These are phyloP conservation scores for Pseudomassariella vexata DNA, from an alignment of 2,329 filamentous ascomycete species.

Conservation along the genomic window DNA sequence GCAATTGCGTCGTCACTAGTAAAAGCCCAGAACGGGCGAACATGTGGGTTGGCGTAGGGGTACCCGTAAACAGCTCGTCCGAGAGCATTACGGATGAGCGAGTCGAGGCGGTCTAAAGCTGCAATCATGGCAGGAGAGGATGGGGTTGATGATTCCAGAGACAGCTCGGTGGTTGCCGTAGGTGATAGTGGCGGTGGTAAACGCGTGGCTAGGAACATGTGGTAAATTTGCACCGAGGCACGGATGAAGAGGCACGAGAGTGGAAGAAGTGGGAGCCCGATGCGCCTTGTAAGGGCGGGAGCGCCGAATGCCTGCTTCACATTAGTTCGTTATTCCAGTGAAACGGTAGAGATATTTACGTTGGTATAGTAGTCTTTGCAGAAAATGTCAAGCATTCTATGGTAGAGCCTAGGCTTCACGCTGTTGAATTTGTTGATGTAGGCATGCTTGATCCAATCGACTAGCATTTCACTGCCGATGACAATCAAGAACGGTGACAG, in stretches of 20 bases:
- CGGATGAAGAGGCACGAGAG: conserved; percentile 93
- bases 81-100: conserved; percentile 69
- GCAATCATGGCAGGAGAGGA: conserved; percentile 71
- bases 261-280: conserved; percentile 87
- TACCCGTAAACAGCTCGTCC: conserved; percentile 66
- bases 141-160: conserved; percentile 55
- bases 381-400: conserved; percentile 83
- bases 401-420: conserved; percentile 84
- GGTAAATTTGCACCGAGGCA: conserved; percentile 90
- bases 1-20: conserved; percentile 70
- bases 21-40: conserved; percentile 46
- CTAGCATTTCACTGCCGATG: conserved; percentile 90
- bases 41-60: conserved; percentile 33
- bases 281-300: conserved; percentile 80
- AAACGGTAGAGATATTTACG: conserved; percentile 38
- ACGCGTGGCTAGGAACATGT: conserved; percentile 92
- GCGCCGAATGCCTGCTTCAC: conserved; percentile 70
- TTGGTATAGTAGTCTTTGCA: conserved; percentile 98
- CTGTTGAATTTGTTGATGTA: conserved; percentile 99
- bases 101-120: conserved; percentile 73
- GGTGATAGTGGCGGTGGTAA: conserved; percentile 67
- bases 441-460: conserved; percentile 94
- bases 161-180: conserved; percentile 59
- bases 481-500: conserved; percentile 91
- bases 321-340: conserved; percentile 7